Base-by-base conservation (phyloP, 2,329 filamentous ascomycete genomes). In the Pseudocercospora vitis region DNA sequence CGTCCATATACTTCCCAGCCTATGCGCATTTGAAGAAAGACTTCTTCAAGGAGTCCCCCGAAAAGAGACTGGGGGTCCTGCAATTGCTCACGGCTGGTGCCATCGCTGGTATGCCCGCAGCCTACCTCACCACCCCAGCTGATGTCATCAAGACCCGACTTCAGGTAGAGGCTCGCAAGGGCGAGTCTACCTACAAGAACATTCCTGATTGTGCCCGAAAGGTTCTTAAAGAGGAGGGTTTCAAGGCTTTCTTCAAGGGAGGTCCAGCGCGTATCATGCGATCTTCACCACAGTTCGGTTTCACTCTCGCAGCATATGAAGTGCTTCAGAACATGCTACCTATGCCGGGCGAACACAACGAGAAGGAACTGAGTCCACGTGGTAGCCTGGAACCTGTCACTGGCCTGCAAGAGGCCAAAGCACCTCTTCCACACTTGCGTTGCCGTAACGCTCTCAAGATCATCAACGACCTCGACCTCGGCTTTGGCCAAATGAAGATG, bases 111-210 rank as follows among this genome's bases (percentile, higher is more conserved):
- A 79, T 79, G 76, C 76, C 76, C 9, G 76, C 76, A 12, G 76
- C 76, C 9, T 99, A 99, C 76, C 81, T 99, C 58, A 99, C 94
- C 19, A 99, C 94, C 1, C 94, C 94, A 0, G 96, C 89, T 77
- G 94, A 99, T 69, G 94, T 99, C 58, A 97, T 99, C 85, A 99
- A 99, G 81, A 99, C 94, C 2, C 88, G 94, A 71, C 81, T 99
- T 56, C 94, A 99, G 73, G 94, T 99, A 55, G 94, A 99, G 74
- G 91, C 92, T 18, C 88, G 94, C 61, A 97, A 97, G 79, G 94
- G 94, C 59, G 92, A 99, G 67, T 86, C 86, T 3, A 80, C 81
- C 45, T 99, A 99, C 79, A 94, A 83, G 35, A 89, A 88, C 42
- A 81, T 99, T 44, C 84, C 90, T 52, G 90, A 99, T 74, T 89